Evolutionary conservation across 208 protist species (phyloP).

Genomic region (Acanthamoeba comandoni): DNA sequence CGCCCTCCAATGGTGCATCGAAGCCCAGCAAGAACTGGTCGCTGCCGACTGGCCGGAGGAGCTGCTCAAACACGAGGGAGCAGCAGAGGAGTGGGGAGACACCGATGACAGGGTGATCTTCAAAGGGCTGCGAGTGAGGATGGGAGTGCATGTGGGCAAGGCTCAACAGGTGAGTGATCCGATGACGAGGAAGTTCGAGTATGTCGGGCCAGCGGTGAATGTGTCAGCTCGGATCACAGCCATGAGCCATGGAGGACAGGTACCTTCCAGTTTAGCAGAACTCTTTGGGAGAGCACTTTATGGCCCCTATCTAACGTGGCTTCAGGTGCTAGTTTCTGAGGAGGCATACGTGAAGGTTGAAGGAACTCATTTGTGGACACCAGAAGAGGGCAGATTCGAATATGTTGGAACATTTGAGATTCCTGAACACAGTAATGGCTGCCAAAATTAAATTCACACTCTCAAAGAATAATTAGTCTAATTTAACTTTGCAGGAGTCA

Average conservation of each 20-base stretch:
- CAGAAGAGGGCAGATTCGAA: too few relatives aligned
- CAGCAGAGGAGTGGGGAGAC: conserved; percentile 32
- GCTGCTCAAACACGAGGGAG: conserved; percentile 16
- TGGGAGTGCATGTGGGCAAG: conserved; percentile 51
- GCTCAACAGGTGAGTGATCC: not conserved
- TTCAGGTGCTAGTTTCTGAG: not conserved
- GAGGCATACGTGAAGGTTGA: too few relatives aligned
- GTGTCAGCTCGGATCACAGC: conserved; percentile 30
- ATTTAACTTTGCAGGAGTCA: not conserved
- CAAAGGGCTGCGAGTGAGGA: conserved; percentile 35
- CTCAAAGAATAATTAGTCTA: not conserved
- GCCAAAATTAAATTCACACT: not conserved
- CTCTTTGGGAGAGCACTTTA: not conserved
- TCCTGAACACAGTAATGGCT: not conserved
- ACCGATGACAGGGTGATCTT: conserved; percentile 33
- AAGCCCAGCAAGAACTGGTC: conserved; percentile 5
- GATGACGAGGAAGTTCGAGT: conserved; percentile 34
- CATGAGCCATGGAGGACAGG: conserved; percentile 44
- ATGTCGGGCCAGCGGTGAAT: conserved; percentile 30
- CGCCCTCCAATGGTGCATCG: conserved; percentile 18
- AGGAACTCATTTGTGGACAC: too few relatives aligned
- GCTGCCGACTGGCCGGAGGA: not conserved
- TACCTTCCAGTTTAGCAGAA: too few relatives aligned
- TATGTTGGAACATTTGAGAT: conserved; percentile 6
- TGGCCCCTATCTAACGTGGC: not conserved